Evolutionary conservation across 192 early-diverging fungal species (phyloP).

Genomic region (Coemansia sp.): DNA sequence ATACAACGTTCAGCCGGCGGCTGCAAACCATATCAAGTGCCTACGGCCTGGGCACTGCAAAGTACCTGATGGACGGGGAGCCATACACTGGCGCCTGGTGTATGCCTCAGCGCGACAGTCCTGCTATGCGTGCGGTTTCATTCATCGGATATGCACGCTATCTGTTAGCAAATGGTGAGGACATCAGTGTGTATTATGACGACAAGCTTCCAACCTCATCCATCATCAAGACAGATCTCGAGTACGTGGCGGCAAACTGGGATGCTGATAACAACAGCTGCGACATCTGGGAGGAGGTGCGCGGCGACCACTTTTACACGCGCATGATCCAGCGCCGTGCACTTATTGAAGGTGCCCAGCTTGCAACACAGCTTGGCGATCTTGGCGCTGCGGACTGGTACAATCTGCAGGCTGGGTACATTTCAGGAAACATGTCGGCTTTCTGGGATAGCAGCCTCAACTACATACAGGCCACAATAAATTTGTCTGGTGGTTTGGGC

Average conservation of each 20-base stretch:
- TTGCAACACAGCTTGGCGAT: conserved; percentile 7
- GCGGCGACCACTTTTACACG: conserved; percentile 6
- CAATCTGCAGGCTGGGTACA: conserved; percentile 2
- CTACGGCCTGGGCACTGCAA: background rate
- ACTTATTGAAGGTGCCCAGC: conserved; percentile 2
- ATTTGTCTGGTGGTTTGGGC: background rate
- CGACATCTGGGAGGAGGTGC: conserved; percentile 9
- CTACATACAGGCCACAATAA: conserved; percentile 2
- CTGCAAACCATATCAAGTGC: conserved; percentile 7
- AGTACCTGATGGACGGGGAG: conserved; percentile 2
- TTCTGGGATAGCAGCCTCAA: background rate
- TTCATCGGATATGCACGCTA: conserved; percentile 4
- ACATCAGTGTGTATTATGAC: conserved; percentile 3
- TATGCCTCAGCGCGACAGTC: conserved; percentile 7
- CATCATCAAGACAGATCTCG: conserved; percentile 6
- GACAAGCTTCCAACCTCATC: conserved; percentile 2
- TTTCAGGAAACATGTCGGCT: conserved; percentile 7
- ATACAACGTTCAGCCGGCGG: background rate
- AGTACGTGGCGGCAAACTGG: conserved; percentile 1
- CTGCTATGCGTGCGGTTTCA: conserved; percentile 8
- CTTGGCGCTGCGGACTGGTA: background rate
- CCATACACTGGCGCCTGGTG: conserved; percentile 11
- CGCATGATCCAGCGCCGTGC: conserved; percentile 7
- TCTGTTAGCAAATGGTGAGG: background rate
- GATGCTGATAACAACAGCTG: conserved; percentile 6